phyloP scores from a whole-genome alignment of 768 basidiomycete genomes.

The Peribolospora kevripleyi region DNA sequence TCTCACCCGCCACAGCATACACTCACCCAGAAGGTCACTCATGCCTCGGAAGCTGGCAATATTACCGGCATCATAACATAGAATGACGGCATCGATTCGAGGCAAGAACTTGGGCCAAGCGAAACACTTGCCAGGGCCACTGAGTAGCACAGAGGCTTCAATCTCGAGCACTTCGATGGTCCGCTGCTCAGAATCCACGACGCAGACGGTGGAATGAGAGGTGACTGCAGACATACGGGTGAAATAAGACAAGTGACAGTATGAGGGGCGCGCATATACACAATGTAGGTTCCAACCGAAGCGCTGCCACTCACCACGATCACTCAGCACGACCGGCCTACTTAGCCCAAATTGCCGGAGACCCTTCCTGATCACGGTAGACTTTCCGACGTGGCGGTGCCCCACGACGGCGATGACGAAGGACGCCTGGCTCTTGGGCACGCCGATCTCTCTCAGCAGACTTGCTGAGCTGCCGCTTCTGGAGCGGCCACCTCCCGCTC shows the following conservation, averaged over 20 bases:
- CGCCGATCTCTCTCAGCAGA: no score
- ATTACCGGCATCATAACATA: slow-evolving; percentile 61
- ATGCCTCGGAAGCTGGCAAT: not conserved
- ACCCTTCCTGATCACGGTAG: slow-evolving; percentile 52
- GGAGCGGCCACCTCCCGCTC: no score
- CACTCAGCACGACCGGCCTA: not conserved
- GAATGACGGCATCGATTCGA: slow-evolving; percentile 45
- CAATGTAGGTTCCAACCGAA: no score
- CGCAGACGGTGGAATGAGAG: slow-evolving; percentile 5
- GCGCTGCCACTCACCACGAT: not conserved
- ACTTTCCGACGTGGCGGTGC: slow-evolving; percentile 55
- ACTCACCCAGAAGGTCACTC: no score
- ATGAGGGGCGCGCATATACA: no score
- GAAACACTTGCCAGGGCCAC: slow-evolving; percentile 6
- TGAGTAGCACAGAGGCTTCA: slow-evolving; percentile 7
- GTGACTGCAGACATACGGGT: slow-evolving; percentile 7
- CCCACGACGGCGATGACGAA: slow-evolving; percentile 46
- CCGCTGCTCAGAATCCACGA: slow-evolving; percentile 16
- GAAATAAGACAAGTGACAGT: not conserved
- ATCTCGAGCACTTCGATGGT: slow-evolving; percentile 18
- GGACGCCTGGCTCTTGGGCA: slow-evolving; percentile 1
- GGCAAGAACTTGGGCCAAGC: slow-evolving; percentile 35
- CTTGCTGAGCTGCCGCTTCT: no score
- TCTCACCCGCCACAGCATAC: no score
- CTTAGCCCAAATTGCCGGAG: slow-evolving; percentile 30